phyloP scores from a whole-genome alignment of 2,329 filamentous ascomycete species.

The Alternaria hordeiaustralica region DNA sequence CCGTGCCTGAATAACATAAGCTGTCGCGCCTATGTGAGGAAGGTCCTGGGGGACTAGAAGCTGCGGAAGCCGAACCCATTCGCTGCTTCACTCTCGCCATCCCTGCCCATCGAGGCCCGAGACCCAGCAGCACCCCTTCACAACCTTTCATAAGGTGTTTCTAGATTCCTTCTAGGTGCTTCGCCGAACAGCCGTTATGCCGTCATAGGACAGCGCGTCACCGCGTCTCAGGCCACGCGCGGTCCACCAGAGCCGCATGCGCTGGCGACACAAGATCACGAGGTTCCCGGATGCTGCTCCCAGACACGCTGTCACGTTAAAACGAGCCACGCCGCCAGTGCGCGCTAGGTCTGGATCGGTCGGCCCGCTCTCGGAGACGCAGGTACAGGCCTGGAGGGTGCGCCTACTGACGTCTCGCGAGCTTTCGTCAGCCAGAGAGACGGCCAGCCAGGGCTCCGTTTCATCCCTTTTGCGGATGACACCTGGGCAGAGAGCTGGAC shows the following conservation, averaged over 20 bases:
- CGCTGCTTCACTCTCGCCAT: slow-evolving; percentile 34
- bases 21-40: slow-evolving; percentile 22
- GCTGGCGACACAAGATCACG: slow-evolving; percentile 28
- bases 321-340: slow-evolving; percentile 22
- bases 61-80: slow-evolving; percentile 19
- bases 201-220: slow-evolving; percentile 24
- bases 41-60: slow-evolving; percentile 17
- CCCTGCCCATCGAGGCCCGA: slow-evolving; percentile 17
- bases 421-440: slow-evolving; percentile 25
- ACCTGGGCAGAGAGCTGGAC: background rate
- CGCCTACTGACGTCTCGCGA: slow-evolving; percentile 12
- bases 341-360: background rate
- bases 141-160: slow-evolving; percentile 13
- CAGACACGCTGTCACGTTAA: slow-evolving; percentile 31
- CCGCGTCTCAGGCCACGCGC: slow-evolving; percentile 20
- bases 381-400: slow-evolving; percentile 30
- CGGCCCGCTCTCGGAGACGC: slow-evolving; percentile 24
- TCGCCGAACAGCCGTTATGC: slow-evolving; percentile 20
- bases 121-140: slow-evolving; percentile 29
- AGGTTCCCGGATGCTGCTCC: slow-evolving; percentile 25
- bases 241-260: slow-evolving; percentile 29
- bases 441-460: slow-evolving; percentile 19
- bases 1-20: slow-evolving; percentile 33
- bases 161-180: slow-evolving; percentile 32
- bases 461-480: slow-evolving; percentile 27